phyloP scores from a whole-genome alignment of 768 basidiomycete species.

The Tricholoma bakamatsutake region DNA sequence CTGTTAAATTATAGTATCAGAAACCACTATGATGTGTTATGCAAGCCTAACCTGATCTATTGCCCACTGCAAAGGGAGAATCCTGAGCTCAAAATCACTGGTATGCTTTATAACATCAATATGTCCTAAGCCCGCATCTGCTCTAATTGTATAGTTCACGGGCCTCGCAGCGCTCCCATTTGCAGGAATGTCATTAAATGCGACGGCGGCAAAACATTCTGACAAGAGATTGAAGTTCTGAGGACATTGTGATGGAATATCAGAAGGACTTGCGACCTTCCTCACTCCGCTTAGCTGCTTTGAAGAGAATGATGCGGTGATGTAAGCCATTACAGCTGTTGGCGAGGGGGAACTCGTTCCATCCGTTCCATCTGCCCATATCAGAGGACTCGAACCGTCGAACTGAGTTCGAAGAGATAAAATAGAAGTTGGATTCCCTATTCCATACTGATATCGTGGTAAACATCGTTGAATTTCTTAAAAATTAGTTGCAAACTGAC shows the following conservation, averaged over 20 bases:
- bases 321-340: slow-evolving; percentile 50
- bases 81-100: slow-evolving; percentile 61
- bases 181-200: slow-evolving; percentile 53
- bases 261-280: slow-evolving; percentile 38
- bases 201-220: slow-evolving; percentile 62
- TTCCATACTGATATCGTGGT: slow-evolving; percentile 42
- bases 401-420: slow-evolving; percentile 41
- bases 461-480: background rate
- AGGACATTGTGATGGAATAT: slow-evolving; percentile 55
- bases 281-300: slow-evolving; percentile 44
- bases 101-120: slow-evolving; percentile 62
- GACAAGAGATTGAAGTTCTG: slow-evolving; percentile 71
- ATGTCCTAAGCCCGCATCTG: slow-evolving; percentile 57
- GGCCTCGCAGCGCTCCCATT: slow-evolving; percentile 25
- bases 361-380: slow-evolving; percentile 69
- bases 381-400: slow-evolving; percentile 43
- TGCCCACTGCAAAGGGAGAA: slow-evolving; percentile 74
- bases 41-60: slow-evolving; percentile 53
- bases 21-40: background rate
- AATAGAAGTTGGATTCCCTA: slow-evolving; percentile 53
- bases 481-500: slow-evolving; percentile 30
- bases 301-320: slow-evolving; percentile 47
- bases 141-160: slow-evolving; percentile 65
- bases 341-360: slow-evolving; percentile 50
- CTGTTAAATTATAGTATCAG: slow-evolving; percentile 26